Conservation (phyloP, 2,329 filamentous ascomycete genomes). For the Nemania bipapillata region DNA sequence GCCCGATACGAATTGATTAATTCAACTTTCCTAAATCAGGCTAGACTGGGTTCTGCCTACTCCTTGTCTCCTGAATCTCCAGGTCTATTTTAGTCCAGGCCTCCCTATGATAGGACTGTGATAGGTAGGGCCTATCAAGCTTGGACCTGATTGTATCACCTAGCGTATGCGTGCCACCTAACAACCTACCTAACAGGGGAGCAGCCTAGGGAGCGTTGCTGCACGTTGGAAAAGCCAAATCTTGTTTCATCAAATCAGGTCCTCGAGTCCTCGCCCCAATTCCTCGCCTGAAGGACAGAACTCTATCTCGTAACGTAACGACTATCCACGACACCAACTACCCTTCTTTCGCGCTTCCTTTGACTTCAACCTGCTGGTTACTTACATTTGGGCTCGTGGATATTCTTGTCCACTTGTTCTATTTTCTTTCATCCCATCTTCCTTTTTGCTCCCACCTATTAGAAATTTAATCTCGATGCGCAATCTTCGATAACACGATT, state of each 20-base stretch:
- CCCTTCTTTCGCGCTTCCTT: conserved; percentile 19
- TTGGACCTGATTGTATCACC: neutral
- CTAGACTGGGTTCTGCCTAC: neutral
- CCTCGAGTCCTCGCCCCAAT: conserved; percentile 16
- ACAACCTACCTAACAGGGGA: neutral
- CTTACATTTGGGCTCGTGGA: conserved; percentile 8
- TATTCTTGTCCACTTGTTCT: conserved; percentile 14
- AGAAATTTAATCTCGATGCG: conserved; percentile 43
- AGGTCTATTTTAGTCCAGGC: conserved; percentile 1
- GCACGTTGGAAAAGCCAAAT: conserved; percentile 17
- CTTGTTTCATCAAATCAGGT: conserved; percentile 29
- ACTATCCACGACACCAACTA: neutral
- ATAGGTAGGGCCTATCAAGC: conserved; percentile 1
- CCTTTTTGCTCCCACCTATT: conserved; percentile 32
- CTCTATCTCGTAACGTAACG: neutral
- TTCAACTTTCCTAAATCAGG: conserved; percentile 3
- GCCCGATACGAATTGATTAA: neutral
- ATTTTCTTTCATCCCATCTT: conserved; percentile 29
- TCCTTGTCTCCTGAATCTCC: conserved; percentile 2
- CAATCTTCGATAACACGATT: conserved; percentile 45
- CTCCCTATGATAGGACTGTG: conserved; percentile 1
- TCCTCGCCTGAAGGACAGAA: conserved; percentile 5
- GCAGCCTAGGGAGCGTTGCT: neutral
- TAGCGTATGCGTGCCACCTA: too few species aligned
- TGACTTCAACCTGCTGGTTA: conserved; percentile 16